Percentiles rank a stretch among this genome's conserved stretches.
Evolutionary conservation across 257 asterid genomes (phyloP).

Genomic region (Fraxinus excelsior): DNA sequence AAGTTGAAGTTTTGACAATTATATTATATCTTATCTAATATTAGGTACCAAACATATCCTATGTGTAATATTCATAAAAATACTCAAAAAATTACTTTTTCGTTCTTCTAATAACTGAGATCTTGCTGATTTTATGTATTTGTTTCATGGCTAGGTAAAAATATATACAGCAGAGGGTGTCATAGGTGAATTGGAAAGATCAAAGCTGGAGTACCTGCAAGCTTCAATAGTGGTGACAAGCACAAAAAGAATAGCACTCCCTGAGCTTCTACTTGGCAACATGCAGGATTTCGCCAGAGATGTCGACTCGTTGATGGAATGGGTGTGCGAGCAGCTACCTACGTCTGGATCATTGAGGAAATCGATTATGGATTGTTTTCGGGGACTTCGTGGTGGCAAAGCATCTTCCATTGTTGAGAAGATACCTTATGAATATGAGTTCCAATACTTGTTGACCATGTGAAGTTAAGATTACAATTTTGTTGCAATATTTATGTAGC

Average conservation of each 20-base stretch:
- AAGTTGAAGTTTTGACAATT: not conserved
- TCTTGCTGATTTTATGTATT: not conserved
- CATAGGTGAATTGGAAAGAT: conserved; percentile 61
- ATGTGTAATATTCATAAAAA: not conserved
- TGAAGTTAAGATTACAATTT: not conserved
- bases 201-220: conserved; percentile 74
- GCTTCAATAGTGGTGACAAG: conserved; percentile 73
- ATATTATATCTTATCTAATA: no score
- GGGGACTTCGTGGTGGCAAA: conserved; percentile 44
- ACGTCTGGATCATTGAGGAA: conserved; percentile 73
- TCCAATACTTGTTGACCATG: conserved; percentile 62
- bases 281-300: conserved; percentile 64
- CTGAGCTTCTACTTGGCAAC: conserved; percentile 73
- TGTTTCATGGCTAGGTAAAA: conserved; percentile 49
- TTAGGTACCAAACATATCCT: no score
- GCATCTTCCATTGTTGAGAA: conserved; percentile 57
- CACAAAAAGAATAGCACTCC: conserved; percentile 57
- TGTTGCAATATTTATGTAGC: not conserved
- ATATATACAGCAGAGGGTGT: conserved; percentile 84
- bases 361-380: conserved; percentile 69
- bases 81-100: no score
- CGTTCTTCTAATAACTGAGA: not conserved
- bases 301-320: conserved; percentile 57
- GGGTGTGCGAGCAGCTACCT: conserved; percentile 84
- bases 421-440: conserved; percentile 80